Base-by-base conservation (phyloP, 352 stramenopile genomes). In the Globisporangium sylvaticum region DNA sequence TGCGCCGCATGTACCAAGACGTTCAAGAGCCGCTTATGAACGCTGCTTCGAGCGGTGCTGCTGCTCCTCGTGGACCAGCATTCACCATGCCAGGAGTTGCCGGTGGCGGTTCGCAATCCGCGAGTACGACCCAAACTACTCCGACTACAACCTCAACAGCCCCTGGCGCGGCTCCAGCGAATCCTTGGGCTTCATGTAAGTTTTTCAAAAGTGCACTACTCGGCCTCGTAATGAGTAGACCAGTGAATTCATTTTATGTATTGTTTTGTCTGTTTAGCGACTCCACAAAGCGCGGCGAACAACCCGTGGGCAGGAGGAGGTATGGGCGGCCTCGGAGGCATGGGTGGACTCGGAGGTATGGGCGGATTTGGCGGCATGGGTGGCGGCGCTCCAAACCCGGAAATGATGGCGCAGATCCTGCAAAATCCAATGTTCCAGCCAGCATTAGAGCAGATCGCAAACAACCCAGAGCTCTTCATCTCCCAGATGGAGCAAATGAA, bases 1-100 rank as follows among this genome's bases (percentile, higher is more conserved):
- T 99, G n/a, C 87, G 91, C 24, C 84, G 92, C 52, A 97, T 98
- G 88, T 97, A 97, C 70, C 85, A 94, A 37, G 90, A 97, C 56
- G 95, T 98, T 14, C 95, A 99, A 69, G 96, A 98, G 70, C 96
- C 96, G 3, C 88, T 99, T 56, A 93, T 99, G 82, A 94, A 99
- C 50, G 95, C 95, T 32, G 81, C 88, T 8, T 67, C 81, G 3
- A 88, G 79, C 48, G 84, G 84, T 3, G 66, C 69, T 3, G 71
- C 75, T 42, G 74, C 78, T 24, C 64, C 86, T 39, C 72, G 80
- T 18, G 80, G 78, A 6, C 75, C 80, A 0, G 82, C 88, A n/a
- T 96, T 96, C 63, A 90, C 86, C 3, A 96, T 96, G 88, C 88
- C 88, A 32, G 88, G 88, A 10, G 77, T 92, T 29, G 83, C 87